A percentile compares a stretch with the other conserved stretches of the same genome.
These are phyloP conservation scores for Physcomitrellopsis africana DNA, from an alignment of 225 moss, liverwort and hornwort species.

Conservation along the genomic window DNA sequence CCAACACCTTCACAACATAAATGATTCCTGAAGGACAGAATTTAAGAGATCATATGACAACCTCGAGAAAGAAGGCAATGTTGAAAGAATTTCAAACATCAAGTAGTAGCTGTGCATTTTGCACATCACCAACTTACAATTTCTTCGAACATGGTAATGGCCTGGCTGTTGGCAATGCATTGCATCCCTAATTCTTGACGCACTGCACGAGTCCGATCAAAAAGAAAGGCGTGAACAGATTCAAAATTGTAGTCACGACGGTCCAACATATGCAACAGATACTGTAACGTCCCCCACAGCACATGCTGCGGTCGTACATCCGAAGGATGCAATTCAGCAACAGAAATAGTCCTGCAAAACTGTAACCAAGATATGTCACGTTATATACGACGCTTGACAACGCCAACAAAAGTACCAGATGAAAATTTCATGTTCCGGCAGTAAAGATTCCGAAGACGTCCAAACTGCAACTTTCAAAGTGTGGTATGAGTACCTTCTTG, in stretches of 20 bases:
- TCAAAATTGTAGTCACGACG: slow-evolving; percentile 79
- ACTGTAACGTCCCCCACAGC: slow-evolving; percentile 82
- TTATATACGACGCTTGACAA: slow-evolving; percentile 9
- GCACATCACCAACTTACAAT: slow-evolving; percentile 60
- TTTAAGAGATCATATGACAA: neutral
- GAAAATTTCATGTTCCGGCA: neutral
- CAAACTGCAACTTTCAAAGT: slow-evolving; percentile 13
- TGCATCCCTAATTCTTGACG: slow-evolving; percentile 98
- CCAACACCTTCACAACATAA: slow-evolving; percentile 20
- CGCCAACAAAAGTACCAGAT: neutral
- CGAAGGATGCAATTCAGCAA: slow-evolving; percentile 73
- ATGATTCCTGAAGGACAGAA: neutral
- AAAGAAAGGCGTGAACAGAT: slow-evolving; percentile 84
- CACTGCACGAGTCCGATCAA: slow-evolving; percentile 91
- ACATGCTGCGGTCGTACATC: slow-evolving; percentile 92
- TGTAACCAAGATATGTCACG: slow-evolving; percentile 40
- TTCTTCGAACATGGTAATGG: slow-evolving; percentile 87
- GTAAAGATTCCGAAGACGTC: neutral
- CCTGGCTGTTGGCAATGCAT: slow-evolving; percentile 75
- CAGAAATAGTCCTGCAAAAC: slow-evolving; percentile 98
- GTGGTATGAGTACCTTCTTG: slow-evolving; percentile 71
- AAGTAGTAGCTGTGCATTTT: neutral
- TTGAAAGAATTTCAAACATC: too few relatives aligned
- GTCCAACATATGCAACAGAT: slow-evolving; percentile 83
- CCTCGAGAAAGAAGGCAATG: slow-evolving; percentile 5